Percentiles rank a stretch among this genome's conserved stretches.
phyloP scores from a whole-genome alignment of 148 eudicot species.

The Nyssa sinensis region DNA sequence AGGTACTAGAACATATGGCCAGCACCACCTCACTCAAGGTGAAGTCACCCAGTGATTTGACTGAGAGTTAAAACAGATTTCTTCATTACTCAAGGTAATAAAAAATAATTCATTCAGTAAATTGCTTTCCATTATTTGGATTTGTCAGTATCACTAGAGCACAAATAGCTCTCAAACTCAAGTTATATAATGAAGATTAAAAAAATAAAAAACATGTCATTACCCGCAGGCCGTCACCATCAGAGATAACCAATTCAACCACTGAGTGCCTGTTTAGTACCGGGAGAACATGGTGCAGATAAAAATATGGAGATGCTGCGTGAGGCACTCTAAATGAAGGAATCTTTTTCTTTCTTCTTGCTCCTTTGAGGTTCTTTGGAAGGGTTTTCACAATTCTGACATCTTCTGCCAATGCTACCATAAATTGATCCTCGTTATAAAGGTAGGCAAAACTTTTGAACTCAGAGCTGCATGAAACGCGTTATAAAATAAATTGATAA shows the following conservation, averaged over 20 bases:
- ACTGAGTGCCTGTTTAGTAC: slow-evolving; percentile 70
- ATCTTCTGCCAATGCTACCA: slow-evolving; percentile 71
- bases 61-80: no score
- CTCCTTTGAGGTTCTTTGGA: slow-evolving; percentile 85
- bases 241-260: slow-evolving; percentile 73
- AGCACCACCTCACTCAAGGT: no score
- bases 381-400: slow-evolving; percentile 74
- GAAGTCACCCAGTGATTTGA: not conserved
- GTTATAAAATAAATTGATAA: not conserved
- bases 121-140: not conserved
- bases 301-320: slow-evolving; percentile 65
- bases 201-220: no score
- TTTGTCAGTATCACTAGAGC: not conserved
- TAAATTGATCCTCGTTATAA: slow-evolving; percentile 86
- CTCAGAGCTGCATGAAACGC: slow-evolving; percentile 54
- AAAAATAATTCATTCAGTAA: not conserved
- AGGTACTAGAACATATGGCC: not conserved
- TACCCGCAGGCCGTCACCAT: slow-evolving; percentile 97
- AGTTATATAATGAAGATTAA: not conserved
- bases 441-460: slow-evolving; percentile 94
- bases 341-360: slow-evolving; percentile 71
- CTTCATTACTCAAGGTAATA: not conserved
- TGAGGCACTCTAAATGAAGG: slow-evolving; percentile 66
- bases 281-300: slow-evolving; percentile 77
- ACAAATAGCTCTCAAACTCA: not conserved